Base-by-base conservation (phyloP, 1,139 yeast species). In the Suhomyces wounanorum region DNA sequence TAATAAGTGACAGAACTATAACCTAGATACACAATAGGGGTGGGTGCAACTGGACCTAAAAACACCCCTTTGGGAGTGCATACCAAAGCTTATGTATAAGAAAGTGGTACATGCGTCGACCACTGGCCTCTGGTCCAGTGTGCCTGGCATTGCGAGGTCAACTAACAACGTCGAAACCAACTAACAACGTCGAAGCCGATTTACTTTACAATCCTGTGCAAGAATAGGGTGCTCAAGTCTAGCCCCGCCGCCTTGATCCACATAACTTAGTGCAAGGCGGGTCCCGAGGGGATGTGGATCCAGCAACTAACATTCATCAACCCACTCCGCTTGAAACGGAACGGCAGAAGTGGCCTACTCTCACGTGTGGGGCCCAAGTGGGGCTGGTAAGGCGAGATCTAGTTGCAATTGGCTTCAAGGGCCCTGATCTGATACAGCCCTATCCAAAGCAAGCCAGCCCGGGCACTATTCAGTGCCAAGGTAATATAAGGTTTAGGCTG, bases 1-100 rank as follows among this genome's bases (percentile, higher is more conserved):
- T 17, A 38, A 42, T 47, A 37, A 21, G 45, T 47, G 45, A 42
- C 49, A 47, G 49, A 39, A 30, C 21, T 36, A 37, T 25, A 37
- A 36, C 42, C 42, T 25, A 26, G 18, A 26, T 28, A 14, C 21
- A 40, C 42, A 40, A 40, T 40, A 40, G 42, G 42, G 42, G 31
- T 16, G 17, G 28, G 26, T 18, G 14, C 40, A 17, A 17, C 40
- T 21, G 26, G 18, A 36, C 18, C 40, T 13, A 21, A 21, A 37
- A 21, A 13, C n/a, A 25, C 40, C 25, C 40, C 16, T 13, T 18
- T 13, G 23, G 18, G 26, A 37, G 14, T 7, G 7, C 37, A 7
- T 4, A 16, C 18, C 18, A 33, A 14, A 33, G 18, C 37, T 33
- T 14, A 13, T 11, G 14, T 16, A 3, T 21, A 21, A 33, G 17